Conservation (phyloP, 345 rosid genomes). For the Gynandropsis gynandra region DNA sequence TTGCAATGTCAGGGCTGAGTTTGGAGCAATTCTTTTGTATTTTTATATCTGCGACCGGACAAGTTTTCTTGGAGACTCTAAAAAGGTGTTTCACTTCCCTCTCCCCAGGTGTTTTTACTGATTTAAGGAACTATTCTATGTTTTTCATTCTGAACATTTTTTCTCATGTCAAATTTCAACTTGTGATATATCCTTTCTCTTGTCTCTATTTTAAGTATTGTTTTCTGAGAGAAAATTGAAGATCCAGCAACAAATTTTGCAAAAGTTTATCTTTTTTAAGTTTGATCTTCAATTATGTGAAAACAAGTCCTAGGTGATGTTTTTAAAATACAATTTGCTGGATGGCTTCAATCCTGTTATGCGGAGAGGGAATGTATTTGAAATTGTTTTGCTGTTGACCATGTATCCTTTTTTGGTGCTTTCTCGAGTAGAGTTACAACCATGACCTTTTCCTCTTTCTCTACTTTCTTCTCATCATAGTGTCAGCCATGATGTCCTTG, state of each 20-base stretch:
- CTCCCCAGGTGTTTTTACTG: too few species aligned
- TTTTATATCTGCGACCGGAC: conserved; percentile 80
- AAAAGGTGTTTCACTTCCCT: conserved; percentile 45
- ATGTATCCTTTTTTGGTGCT: conserved; percentile 14
- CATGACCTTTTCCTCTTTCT: conserved; percentile 93
- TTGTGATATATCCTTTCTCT: background rate
- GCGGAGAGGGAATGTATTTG: background rate
- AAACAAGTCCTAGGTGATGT: too few species aligned
- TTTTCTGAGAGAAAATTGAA: too few species aligned
- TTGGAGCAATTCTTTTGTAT: conserved; percentile 62
- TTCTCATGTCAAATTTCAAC: too few species aligned
- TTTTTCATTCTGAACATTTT: too few species aligned
- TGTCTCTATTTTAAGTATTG: background rate
- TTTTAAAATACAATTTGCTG: too few species aligned
- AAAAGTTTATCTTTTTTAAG: too few species aligned
- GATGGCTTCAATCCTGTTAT: too few species aligned
- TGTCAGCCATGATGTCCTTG: conserved; percentile 73
- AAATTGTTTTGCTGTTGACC: conserved; percentile 8
- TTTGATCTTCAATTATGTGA: too few species aligned
- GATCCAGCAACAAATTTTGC: too few species aligned
- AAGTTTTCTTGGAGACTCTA: conserved; percentile 56
- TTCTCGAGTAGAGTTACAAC: conserved; percentile 65
- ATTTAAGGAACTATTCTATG: too few species aligned
- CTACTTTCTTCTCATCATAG: conserved; percentile 80
- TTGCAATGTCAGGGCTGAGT: conserved; percentile 76